These are phyloP conservation scores for Nitzschia sp. DNA, from an alignment of 108 stramenopile genomes.

Conservation along the genomic window DNA sequence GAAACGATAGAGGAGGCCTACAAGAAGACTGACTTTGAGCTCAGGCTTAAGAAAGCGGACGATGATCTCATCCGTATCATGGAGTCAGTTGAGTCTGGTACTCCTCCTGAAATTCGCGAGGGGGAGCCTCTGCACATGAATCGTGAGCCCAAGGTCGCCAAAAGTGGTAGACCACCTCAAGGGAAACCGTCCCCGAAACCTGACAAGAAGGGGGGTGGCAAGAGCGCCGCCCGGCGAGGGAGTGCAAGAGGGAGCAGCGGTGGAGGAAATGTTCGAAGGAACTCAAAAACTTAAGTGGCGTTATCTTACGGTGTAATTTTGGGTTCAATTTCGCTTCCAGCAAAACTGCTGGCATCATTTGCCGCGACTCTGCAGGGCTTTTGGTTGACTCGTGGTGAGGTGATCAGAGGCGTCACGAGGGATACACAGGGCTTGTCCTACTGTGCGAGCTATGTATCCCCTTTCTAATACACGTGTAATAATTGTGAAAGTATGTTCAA, in stretches of 20 bases:
- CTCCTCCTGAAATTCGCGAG: slow-evolving; percentile 9
- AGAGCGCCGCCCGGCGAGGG: background rate
- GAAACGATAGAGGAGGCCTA: slow-evolving; percentile 52
- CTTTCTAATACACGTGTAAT: background rate
- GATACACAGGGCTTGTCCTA: too few species aligned
- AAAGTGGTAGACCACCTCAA: background rate
- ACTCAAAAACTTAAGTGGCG: too few species aligned
- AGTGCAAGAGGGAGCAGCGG: background rate
- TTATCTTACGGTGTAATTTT: too few species aligned
- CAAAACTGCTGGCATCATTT: too few species aligned
- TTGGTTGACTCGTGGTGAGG: too few species aligned
- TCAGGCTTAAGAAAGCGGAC: slow-evolving; percentile 45
- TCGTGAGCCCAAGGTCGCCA: background rate
- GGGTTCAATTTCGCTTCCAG: too few species aligned
- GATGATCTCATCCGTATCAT: slow-evolving; percentile 40
- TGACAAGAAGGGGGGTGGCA: background rate
- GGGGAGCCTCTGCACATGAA: slow-evolving; percentile 29
- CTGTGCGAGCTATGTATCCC: too few species aligned
- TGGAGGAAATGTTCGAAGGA: too few species aligned
- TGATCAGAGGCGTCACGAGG: too few species aligned
- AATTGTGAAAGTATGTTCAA: slow-evolving; percentile 1
- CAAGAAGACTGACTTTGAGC: slow-evolving; percentile 53
- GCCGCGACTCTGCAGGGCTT: too few species aligned
- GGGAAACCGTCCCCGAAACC: slow-evolving; percentile 11
- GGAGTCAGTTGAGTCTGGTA: slow-evolving; percentile 35